Percentiles rank a stretch among this genome's conserved stretches.
Evolutionary conservation across 2,329 filamentous ascomycete species (phyloP).

Genomic region (Ophiocordyceps sinensis): DNA sequence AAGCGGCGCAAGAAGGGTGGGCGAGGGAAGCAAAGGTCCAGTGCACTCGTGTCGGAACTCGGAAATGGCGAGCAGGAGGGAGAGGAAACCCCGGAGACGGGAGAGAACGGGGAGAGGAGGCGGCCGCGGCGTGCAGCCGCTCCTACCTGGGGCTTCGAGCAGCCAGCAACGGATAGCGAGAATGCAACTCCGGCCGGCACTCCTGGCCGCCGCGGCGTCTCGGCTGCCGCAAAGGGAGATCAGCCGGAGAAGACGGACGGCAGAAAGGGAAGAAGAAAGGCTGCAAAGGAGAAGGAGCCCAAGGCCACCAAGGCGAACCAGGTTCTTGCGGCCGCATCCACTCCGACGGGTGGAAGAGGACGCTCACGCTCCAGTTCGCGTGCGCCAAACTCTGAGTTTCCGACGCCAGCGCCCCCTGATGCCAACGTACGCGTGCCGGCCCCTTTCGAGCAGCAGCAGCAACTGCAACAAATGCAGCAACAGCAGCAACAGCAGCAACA

Average conservation of each 20-base stretch:
- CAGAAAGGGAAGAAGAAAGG: conserved; percentile 22
- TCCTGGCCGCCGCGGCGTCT: conserved; percentile 34
- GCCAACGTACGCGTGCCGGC: conserved; percentile 21
- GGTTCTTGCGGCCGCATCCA: conserved; percentile 31
- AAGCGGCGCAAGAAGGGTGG: conserved; percentile 42
- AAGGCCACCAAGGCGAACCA: conserved; percentile 25
- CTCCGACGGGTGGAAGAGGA: conserved; percentile 24
- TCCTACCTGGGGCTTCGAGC: conserved; percentile 58
- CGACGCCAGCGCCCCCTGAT: conserved; percentile 23
- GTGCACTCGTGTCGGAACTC: conserved; percentile 51
- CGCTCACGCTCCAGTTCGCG: conserved; percentile 42
- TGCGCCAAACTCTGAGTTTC: conserved; percentile 26
- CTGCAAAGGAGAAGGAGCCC: conserved; percentile 24
- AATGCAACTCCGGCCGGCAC: conserved; percentile 42
- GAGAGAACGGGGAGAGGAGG: conserved; percentile 45
- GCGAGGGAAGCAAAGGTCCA: conserved; percentile 44
- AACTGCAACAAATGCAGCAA: conserved; percentile 16
- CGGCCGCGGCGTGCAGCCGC: conserved; percentile 51
- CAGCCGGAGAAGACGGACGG: conserved; percentile 30
- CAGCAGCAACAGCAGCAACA: conserved; percentile 17
- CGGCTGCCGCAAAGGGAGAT: conserved; percentile 24
- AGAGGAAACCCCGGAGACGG: conserved; percentile 40
- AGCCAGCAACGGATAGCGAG: conserved; percentile 43
- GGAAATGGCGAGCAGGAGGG: conserved; percentile 43
- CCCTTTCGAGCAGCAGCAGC: conserved; percentile 28